Base-by-base conservation (phyloP, 805 yeast species). In the Wickerhamiella cacticola region DNA sequence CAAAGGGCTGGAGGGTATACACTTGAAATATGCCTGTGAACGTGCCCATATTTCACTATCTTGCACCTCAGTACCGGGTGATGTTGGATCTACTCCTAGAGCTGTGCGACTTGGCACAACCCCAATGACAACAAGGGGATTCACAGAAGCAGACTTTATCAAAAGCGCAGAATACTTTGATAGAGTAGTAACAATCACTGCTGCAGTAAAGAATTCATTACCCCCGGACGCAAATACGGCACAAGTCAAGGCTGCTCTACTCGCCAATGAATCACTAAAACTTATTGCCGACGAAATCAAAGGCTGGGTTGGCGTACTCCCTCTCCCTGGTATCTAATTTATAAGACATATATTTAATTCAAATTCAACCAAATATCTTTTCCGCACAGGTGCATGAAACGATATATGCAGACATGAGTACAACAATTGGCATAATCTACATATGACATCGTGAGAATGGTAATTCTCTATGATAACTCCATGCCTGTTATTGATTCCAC, bases 21-120 rank as follows among this genome's bases (percentile, higher is more conserved):
- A 96, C 68, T 82, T 88, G 50, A 96, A 87, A 69, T 81, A 95
- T 47, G 88, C 92, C 33, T 84, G 94, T 64, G 98, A 92, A 70
- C 79, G 82, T 62, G 80, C 85, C 57, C 88, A 89, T 74, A 88
- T 92, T 63, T 96, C 96, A 26, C 77, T 88, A 55, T 89, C 89
- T 76, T 89, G 92, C 69, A 92, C 94, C 74, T 82, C 98, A 29
- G 86, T 89, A 53, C 97, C 98, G 52, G 96, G 96, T 63, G 98
- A 89, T 68, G 84, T 81, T 68, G 82, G 94, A 48, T 96, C 97
- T 44, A 74, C 89, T 56, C 97, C 98, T 63, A 86, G 94, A 57
- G 98, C 97, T 63, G 78, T 89, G 52, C 82, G 98, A 70, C 81
- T 89, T 51, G 98, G 98, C 63, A 83, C 98, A 42, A 96, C 98